These are phyloP conservation scores for Candida argentea DNA, from an alignment of 805 yeast genomes.

Conservation along the genomic window DNA sequence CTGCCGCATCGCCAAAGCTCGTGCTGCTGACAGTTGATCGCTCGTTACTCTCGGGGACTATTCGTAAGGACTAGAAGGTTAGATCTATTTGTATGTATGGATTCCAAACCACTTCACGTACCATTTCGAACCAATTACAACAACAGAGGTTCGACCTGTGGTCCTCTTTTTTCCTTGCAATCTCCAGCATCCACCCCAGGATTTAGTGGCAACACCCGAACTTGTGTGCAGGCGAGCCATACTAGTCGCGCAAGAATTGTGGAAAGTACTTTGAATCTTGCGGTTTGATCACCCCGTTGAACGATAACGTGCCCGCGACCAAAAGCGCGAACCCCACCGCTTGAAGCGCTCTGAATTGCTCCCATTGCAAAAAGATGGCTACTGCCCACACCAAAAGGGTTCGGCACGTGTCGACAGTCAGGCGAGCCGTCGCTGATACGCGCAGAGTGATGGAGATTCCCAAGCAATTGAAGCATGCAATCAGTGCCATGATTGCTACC, in stretches of 20 bases:
- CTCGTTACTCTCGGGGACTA: constrained; percentile 44
- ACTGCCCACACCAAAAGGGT: constrained; percentile 68
- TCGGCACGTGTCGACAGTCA: constrained; percentile 71
- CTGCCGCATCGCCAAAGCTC: constrained; percentile 44
- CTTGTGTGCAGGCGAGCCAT: too few relatives aligned
- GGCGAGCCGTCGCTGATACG: constrained; percentile 66
- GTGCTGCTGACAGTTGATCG: constrained; percentile 40
- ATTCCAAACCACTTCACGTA: background rate
- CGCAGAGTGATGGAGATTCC: constrained; percentile 60
- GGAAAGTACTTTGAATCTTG: constrained; percentile 42
- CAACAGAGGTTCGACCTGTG: too few relatives aligned
- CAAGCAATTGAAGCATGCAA: constrained; percentile 61
- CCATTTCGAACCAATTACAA: too few relatives aligned
- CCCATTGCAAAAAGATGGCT: constrained; percentile 69
- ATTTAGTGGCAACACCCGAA: too few relatives aligned
- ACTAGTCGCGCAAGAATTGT: too few relatives aligned
- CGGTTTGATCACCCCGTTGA: constrained; percentile 58
- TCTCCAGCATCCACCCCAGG: too few relatives aligned
- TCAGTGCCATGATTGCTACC: constrained; percentile 58
- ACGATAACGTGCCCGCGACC: constrained; percentile 64
- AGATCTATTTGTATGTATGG: constrained; percentile 1
- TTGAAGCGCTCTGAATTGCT: constrained; percentile 52
- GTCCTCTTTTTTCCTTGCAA: too few relatives aligned
- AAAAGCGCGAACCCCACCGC: constrained; percentile 51
- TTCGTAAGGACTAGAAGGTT: constrained; percentile 34